phyloP scores from a whole-genome alignment of 2,329 filamentous ascomycete genomes.

The Nemania sp. region DNA sequence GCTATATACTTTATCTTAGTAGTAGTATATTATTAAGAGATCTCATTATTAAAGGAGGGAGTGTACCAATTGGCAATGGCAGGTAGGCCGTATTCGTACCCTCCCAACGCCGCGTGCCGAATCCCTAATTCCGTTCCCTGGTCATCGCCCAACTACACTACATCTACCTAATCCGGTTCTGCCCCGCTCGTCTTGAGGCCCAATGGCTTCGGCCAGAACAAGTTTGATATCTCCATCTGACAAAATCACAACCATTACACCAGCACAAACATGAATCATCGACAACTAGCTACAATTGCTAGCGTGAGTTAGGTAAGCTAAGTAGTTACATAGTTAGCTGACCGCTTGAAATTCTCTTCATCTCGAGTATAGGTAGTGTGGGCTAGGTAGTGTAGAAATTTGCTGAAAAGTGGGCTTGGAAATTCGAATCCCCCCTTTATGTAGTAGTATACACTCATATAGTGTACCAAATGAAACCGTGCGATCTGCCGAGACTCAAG shows the following conservation, averaged over 20 bases:
- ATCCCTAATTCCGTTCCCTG: slow-evolving; percentile 9
- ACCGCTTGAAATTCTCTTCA: slow-evolving; percentile 2
- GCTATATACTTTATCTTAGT: neutral
- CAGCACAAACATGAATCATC: neutral
- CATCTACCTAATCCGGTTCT: too few relatives aligned
- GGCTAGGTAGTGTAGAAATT: neutral
- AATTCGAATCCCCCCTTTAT: neutral
- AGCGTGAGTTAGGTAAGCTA: neutral
- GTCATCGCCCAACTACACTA: neutral
- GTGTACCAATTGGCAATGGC: too few relatives aligned
- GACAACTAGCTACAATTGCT: neutral
- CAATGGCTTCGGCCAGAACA: neutral
- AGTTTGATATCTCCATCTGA: neutral
- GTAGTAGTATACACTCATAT: neutral
- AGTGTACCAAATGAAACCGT: too few relatives aligned
- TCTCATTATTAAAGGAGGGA: too few relatives aligned
- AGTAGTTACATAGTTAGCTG: too few relatives aligned
- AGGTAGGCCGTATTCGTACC: too few relatives aligned
- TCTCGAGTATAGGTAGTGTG: too few relatives aligned
- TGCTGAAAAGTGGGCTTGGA: neutral
- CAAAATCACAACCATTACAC: neutral
- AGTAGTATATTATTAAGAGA: too few relatives aligned
- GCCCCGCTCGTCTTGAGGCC: neutral
- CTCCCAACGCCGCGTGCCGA: neutral
- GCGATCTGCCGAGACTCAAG: too few relatives aligned